These are phyloP conservation scores for Lactarius evosmus DNA, from an alignment of 768 basidiomycete species.

Conservation along the genomic window DNA sequence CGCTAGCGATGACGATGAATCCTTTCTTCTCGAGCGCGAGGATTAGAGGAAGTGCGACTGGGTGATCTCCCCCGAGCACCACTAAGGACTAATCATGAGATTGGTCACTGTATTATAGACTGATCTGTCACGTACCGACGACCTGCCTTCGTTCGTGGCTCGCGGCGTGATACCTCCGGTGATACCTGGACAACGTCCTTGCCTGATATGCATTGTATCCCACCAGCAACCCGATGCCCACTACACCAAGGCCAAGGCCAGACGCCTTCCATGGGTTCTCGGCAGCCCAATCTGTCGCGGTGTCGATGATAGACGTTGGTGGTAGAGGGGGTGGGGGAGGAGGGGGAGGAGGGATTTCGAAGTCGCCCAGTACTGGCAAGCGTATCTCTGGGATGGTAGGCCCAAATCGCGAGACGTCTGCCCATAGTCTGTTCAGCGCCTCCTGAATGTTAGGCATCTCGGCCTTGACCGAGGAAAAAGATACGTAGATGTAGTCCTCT, in stretches of 20 bases:
- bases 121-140: slow-evolving; percentile 37
- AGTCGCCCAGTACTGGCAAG: slow-evolving; percentile 64
- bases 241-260: slow-evolving; percentile 51
- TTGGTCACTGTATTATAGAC: slow-evolving; percentile 8
- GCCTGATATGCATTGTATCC: slow-evolving; percentile 45
- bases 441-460: slow-evolving; percentile 65
- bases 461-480: slow-evolving; percentile 53
- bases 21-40: slow-evolving; percentile 71
- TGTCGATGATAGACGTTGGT: slow-evolving; percentile 44
- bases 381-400: slow-evolving; percentile 49
- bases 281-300: slow-evolving; percentile 49
- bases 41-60: slow-evolving; percentile 68
- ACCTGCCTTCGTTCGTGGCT: slow-evolving; percentile 45
- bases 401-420: slow-evolving; percentile 78
- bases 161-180: slow-evolving; percentile 29
- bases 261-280: slow-evolving; percentile 61
- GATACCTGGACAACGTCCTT: slow-evolving; percentile 30
- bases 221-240: slow-evolving; percentile 59
- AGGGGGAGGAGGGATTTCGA: slow-evolving; percentile 69
- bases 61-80: slow-evolving; percentile 76
- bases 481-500: slow-evolving; percentile 63
- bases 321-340: slow-evolving; percentile 46
- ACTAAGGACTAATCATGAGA: slow-evolving; percentile 43
- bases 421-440: slow-evolving; percentile 65
- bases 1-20: slow-evolving; percentile 81